These are phyloP conservation scores for Chloroidium sp. DNA, from an alignment of 163 green algal species.

Conservation along the genomic window DNA sequence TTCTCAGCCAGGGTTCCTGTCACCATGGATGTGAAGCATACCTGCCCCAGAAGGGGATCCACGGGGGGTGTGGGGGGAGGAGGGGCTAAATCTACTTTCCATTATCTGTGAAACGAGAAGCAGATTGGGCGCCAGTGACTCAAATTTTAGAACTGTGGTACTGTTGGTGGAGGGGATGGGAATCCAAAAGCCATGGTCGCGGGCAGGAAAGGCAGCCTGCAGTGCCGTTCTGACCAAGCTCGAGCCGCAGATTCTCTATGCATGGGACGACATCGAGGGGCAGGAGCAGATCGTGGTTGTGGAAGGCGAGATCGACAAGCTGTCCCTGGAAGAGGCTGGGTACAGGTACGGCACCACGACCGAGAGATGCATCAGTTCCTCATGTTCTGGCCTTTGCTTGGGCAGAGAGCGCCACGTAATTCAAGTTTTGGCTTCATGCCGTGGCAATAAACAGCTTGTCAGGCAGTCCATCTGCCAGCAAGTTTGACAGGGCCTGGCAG, in stretches of 20 bases:
- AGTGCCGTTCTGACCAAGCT: constrained; percentile 47
- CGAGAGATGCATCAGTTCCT: not conserved
- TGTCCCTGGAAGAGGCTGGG: constrained; percentile 52
- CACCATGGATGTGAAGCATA: not conserved
- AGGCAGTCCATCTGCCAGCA: not conserved
- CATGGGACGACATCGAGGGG: constrained; percentile 55
- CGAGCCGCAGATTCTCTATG: constrained; percentile 80
- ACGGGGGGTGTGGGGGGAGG: not conserved
- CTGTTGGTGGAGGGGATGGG: not conserved
- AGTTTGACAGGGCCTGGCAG: not conserved
- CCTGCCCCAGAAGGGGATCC: no score
- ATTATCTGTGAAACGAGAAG: not conserved
- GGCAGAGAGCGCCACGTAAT: not conserved
- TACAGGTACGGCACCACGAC: constrained; percentile 45
- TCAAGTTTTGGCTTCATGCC: not conserved
- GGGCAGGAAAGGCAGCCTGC: not conserved
- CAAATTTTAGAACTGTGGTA: not conserved
- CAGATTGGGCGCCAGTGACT: not conserved
- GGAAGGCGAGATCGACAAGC: constrained; percentile 62
- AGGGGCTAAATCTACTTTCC: not conserved
- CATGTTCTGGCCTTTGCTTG: not conserved
- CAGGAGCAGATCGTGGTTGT: constrained; percentile 43
- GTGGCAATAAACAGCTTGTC: not conserved
- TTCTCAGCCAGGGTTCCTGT: not conserved
- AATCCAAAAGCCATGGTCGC: constrained; percentile 1